These are phyloP conservation scores for Cytospora paraplurivora DNA, from an alignment of 2,329 filamentous ascomycete species.

Conservation along the genomic window DNA sequence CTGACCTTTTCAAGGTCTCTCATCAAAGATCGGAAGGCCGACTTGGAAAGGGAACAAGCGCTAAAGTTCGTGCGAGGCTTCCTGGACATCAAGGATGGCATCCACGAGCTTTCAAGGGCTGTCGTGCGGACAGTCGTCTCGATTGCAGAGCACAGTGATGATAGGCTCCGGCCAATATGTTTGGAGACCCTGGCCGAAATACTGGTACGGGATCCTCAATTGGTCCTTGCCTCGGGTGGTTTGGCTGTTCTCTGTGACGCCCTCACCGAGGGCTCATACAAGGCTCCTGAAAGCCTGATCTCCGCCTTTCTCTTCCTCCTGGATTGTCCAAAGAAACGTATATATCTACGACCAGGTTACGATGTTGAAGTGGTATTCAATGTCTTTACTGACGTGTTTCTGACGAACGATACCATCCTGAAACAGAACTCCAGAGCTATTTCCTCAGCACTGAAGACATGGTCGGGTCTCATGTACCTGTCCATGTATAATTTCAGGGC, in stretches of 20 bases:
- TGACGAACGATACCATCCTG: constrained; percentile 61
- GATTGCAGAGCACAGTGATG: constrained; percentile 83
- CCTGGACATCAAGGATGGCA: constrained; percentile 90
- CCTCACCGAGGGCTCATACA: constrained; percentile 86
- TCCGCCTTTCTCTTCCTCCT: constrained; percentile 87
- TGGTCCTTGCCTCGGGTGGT: constrained; percentile 82
- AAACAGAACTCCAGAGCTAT: constrained; percentile 94
- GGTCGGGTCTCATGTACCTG: constrained; percentile 87
- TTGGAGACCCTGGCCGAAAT: constrained; percentile 93
- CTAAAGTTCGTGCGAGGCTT: constrained; percentile 96
- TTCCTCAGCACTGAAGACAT: constrained; percentile 85
- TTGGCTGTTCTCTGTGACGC: constrained; percentile 88
- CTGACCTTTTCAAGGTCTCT: constrained; percentile 60
- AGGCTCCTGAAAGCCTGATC: constrained; percentile 86
- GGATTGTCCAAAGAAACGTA: constrained; percentile 78
- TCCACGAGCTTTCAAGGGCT: constrained; percentile 81
- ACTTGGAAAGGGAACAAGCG: constrained; percentile 94
- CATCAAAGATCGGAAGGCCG: constrained; percentile 95
- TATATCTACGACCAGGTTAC: constrained; percentile 82
- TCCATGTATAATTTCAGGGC: constrained; percentile 87
- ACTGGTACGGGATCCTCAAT: constrained; percentile 78
- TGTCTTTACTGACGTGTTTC: constrained; percentile 82
- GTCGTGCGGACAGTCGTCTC: constrained; percentile 89
- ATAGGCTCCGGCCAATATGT: constrained; percentile 85
- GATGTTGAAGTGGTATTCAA: constrained; percentile 89